A percentile compares a stretch with the other conserved stretches of the same genome.
Conservation (phyloP, 768 basidiomycete genomes). For the Udeniomyces megalosporus region DNA sequence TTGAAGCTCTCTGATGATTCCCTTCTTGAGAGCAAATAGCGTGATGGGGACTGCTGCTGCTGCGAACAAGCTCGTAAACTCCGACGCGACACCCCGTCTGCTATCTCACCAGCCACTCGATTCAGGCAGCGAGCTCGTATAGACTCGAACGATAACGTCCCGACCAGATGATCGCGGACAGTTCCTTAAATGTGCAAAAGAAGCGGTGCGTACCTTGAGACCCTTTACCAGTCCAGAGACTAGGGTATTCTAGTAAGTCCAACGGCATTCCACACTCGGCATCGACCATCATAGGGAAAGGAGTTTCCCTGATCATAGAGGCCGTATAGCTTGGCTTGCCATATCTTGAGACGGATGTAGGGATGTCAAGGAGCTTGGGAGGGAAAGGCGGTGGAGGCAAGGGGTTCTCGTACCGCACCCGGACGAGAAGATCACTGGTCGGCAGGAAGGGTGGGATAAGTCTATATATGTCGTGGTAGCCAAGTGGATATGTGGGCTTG, state of each 20-base stretch:
- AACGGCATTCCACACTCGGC: conserved; percentile 94
- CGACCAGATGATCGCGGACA: too few relatives aligned
- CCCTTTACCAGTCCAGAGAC: conserved; percentile 58
- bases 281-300: conserved; percentile 89
- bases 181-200: background rate
- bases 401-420: conserved; percentile 85
- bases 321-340: background rate
- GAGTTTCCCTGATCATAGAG: conserved; percentile 58
- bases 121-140: too few relatives aligned
- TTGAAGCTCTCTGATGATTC: too few relatives aligned
- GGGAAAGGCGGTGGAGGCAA: conserved; percentile 93
- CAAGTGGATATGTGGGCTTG: background rate
- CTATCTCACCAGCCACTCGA: too few relatives aligned
- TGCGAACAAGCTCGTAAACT: too few relatives aligned
- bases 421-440: conserved; percentile 62
- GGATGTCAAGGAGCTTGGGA: conserved; percentile 79
- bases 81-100: too few relatives aligned
- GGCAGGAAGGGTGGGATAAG: background rate
- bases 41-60: too few relatives aligned
- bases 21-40: too few relatives aligned
- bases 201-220: conserved; percentile 35
- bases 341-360: conserved; percentile 78
- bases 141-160: too few relatives aligned
- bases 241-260: conserved; percentile 66
- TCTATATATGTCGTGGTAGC: too few relatives aligned